Base-by-base conservation (phyloP, 169 alveolate species). In the Eimeria necatrix region DNA sequence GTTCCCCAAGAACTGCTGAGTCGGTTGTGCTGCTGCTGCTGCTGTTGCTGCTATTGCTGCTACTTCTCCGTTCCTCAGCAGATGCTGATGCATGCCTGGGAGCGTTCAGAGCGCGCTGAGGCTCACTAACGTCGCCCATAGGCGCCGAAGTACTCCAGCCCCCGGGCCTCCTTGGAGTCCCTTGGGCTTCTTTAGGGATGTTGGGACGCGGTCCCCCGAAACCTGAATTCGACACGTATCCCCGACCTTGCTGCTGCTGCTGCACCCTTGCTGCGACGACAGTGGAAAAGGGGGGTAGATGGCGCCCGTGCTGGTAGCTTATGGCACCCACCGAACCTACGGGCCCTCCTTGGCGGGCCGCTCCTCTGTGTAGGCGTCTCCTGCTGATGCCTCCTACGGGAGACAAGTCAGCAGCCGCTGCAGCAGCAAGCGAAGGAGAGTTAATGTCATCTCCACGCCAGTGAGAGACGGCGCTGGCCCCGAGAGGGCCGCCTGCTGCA, bases 1-100 rank as follows among this genome's bases (percentile, higher is more conserved):
- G 51, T 80, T 80, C 73, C 22, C 73, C 22, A 26, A 56, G 89
- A 41, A 9, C 80, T 32, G 74, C 70, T 8, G 74, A 18, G 49
- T 60, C 78, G 60, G 60, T 41, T 53, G n/a, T 70, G 61, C 92
- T 84, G 80, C 78, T 32, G 80, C 76, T 84, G 80, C 80, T 84
- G 92, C 78, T 84, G 78, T 53, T 84, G 92, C 80, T 53, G 92
- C 78, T 84, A 60, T 74, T 74, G 61, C 85, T 74, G 46, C 85
- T 74, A 61, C 85, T 48, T 18, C 85, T 12, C 51, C 92, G 74
- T 10, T 84, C 49, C 61, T 53, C 60, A 41, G 53, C n/a, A 8
- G 70, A 49, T 22, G 24, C 92, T 41, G 70, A 52, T 32, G 56
- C 78, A 26, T 56, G 92, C 80, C 92, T 84, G n/a, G 80, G 3